Evolutionary conservation across 78 protist genomes (phyloP), one percentile per base, ranked within the genome.

Genomic region (Reticulomyxa filosa): DNA sequence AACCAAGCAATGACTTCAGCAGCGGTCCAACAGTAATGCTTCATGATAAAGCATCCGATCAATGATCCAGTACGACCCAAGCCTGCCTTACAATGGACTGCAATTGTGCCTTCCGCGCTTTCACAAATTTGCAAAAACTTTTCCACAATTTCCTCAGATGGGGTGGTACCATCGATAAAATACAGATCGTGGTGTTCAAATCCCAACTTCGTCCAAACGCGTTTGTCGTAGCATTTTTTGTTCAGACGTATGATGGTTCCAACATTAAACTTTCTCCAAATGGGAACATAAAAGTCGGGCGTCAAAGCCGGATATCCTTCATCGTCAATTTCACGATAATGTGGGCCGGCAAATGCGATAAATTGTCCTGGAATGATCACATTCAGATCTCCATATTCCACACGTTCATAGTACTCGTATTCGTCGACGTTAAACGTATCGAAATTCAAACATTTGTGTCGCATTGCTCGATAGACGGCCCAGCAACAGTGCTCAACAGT

Each of bases 341-440:
- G 23, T 1, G 81, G 80, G 1, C 87, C 85, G 23, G 73, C 20
- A 10, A 86, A 77, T 4, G 93, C 88, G 3, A 86, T 22, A 23
- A 86, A 46, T 20, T 59, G 42, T 52, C 61, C 67, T 0, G 94
- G 90, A n/a, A 84, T 67, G 42, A 88, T 74, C 88, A 82, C 80
- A 56, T 80, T 82, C 68, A 84, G 5, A 67, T 88, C 89, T 10
- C 93, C 93, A 59, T 79, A 53, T 22, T 61, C 84, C 27, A 83
- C 83, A 23, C 32, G 34, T 26, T 77, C 80, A 53, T 65, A 75
- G 55, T 63, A 48, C 26, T 75, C 70, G 71, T 81, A 84, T 17
- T 38, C 39, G 4, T 57, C 59, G 33, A 64, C 36, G 38, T 67
- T 65, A 5, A 83, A 83, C 17, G 50, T 33, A 25, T 0, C 1